Percentiles rank a stretch among this genome's conserved stretches.
phyloP scores from a whole-genome alignment of 345 rosid genomes.

The Kernera saxatilis region DNA sequence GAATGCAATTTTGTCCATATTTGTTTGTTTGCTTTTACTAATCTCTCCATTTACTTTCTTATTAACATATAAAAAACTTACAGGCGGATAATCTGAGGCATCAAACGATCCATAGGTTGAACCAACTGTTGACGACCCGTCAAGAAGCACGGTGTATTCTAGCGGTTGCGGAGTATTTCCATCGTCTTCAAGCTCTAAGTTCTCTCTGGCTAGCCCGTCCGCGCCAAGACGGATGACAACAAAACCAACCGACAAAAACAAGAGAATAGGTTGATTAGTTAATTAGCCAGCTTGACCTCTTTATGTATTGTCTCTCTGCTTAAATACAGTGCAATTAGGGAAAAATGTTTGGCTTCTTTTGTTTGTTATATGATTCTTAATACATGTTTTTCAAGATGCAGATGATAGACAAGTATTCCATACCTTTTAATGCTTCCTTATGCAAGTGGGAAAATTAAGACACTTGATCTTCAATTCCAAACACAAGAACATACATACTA shows the following conservation, averaged over 20 bases:
- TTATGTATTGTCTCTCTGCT: constrained; percentile 16
- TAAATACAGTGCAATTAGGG: constrained; percentile 8
- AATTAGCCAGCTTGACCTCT: constrained; percentile 32
- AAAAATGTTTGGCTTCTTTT: constrained; percentile 20
- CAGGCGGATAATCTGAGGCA: constrained; percentile 98
- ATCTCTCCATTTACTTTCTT: neutral
- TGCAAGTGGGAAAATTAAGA: neutral
- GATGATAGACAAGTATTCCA: neutral
- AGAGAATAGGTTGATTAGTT: constrained; percentile 33
- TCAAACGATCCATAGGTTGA: constrained; percentile 69
- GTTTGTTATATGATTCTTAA: constrained; percentile 11
- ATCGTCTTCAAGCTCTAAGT: constrained; percentile 92
- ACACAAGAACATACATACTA: neutral
- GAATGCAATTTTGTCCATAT: neutral
- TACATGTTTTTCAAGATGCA: constrained; percentile 4
- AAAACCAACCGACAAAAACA: no score
- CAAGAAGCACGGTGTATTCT: constrained; percentile 85
- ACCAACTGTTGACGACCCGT: constrained; percentile 67
- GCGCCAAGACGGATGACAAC: constrained; percentile 72
- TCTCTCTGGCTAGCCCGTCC: constrained; percentile 94
- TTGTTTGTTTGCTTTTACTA: neutral
- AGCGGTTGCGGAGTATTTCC: constrained; percentile 80
- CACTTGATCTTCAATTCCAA: neutral
- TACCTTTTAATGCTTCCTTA: constrained; percentile 1
- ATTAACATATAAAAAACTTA: constrained; percentile 27